Base-by-base conservation (phyloP, 1,284 basidiomycete genomes). In the Anthracocystis panici-leucophaei region DNA sequence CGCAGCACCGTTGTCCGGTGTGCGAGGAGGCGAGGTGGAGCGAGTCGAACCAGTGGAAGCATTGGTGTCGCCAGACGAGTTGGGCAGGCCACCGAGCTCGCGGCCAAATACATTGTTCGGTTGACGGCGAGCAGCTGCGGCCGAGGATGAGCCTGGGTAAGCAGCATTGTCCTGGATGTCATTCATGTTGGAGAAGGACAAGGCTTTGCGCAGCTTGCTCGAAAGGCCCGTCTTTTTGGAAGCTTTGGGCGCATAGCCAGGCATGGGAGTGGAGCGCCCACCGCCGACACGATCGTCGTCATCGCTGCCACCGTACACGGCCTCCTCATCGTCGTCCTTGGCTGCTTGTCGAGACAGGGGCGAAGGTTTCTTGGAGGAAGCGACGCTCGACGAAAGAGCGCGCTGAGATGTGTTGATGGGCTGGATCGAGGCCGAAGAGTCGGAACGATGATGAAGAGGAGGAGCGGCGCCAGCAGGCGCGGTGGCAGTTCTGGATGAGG, bases 1-100 rank as follows among this genome's bases (percentile, higher is more conserved):
- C 5, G 65, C 68, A 14, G 68, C 70, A 14, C 79, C 77, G 27
- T 80, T 80, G 65, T 82, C 79, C 21, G 79, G 80, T 0, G 80
- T 80, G 16, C 77, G 63, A 18, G 79, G 80, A 53, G 78, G 79
- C 41, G 80, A 82, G 8, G 80, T 77, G 46, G 79, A 82, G n/a
- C 77, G 65, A 10, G 79, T 77, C 3, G 77, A 78, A n/a, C 80
- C 79, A 12, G 79, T 74, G 16, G 79, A 80, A n/a, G 70, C 80
- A n/a, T 79, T 75, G 35, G 78, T 77, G 55, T 80, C 76, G 18
- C 66, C 71, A 5, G 74, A 80, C 31, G 78, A 69, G 62, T 77
- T 75, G 42, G 75, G 64, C 52, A 69, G 58, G 27, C 65, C 65
- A 20, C 70, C 73, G 27, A 65, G 57, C 33, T 65, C 64, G 6